Percentiles rank a stretch among this genome's conserved stretches.
Conservation (phyloP, 139 green algal genomes). For the Asterochloris erici region DNA sequence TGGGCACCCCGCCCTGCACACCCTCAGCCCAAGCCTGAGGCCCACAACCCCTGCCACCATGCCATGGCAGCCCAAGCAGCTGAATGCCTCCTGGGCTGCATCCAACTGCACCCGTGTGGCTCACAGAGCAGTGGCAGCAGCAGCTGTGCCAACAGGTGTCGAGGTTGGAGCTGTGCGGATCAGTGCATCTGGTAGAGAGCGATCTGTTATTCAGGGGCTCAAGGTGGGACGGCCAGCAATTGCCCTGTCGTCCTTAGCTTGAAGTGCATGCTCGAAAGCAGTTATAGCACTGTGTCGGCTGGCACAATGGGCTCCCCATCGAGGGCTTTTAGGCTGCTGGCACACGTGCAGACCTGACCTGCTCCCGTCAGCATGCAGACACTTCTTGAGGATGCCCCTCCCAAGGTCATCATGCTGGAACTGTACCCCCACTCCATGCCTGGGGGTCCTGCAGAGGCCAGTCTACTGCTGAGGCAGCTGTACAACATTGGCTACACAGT, state of each 20-base stretch:
- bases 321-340: no score
- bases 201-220: slow-evolving; percentile 60
- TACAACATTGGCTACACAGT: slow-evolving; percentile 66
- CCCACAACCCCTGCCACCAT: no score
- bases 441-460: slow-evolving; percentile 23
- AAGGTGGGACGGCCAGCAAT: not conserved
- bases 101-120: slow-evolving; percentile 23
- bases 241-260: no score
- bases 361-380: not conserved
- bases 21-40: not conserved
- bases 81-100: not conserved
- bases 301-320: no score
- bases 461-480: slow-evolving; percentile 52
- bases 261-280: no score
- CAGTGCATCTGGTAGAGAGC: slow-evolving; percentile 62
- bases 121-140: not conserved
- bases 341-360: no score
- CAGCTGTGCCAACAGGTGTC: slow-evolving; percentile 16
- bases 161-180: slow-evolving; percentile 51
- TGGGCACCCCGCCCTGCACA: slow-evolving; percentile 19
- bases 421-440: slow-evolving; percentile 50
- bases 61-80: no score
- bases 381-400: slow-evolving; percentile 21
- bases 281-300: no score
- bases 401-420: slow-evolving; percentile 65